Percentiles rank a stretch among this genome's conserved stretches.
Evolutionary conservation across 176 grass and related monocot species (phyloP).

Genomic region (Neostapfia colusana): DNA sequence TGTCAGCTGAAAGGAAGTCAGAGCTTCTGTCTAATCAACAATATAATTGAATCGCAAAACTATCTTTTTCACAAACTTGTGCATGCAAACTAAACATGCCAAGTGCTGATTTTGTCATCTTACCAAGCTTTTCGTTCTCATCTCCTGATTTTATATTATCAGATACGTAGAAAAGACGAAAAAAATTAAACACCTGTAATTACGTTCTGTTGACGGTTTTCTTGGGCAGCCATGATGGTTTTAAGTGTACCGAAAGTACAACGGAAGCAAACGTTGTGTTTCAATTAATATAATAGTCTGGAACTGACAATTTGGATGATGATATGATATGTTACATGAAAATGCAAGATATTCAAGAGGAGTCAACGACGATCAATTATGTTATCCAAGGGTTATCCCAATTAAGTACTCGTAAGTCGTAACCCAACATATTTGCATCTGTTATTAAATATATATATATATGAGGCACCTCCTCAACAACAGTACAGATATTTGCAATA

Average conservation of each 20-base stretch:
- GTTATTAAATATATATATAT: constrained; percentile 28
- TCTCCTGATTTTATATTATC: constrained; percentile 17
- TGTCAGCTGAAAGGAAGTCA: constrained; percentile 44
- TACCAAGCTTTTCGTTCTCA: constrained; percentile 31
- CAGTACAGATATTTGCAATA: constrained; percentile 9
- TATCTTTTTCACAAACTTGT: constrained; percentile 7
- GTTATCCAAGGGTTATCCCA: constrained; percentile 22
- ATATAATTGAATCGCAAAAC: constrained; percentile 23
- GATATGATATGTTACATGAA: constrained; percentile 16
- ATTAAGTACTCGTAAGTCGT: not conserved
- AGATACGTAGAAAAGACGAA: constrained; percentile 9
- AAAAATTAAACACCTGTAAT: constrained; percentile 2
- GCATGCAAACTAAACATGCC: constrained; percentile 30
- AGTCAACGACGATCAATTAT: constrained; percentile 37
- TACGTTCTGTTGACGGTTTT: constrained; percentile 26
- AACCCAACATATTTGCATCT: constrained; percentile 23
- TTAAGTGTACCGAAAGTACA: constrained; percentile 40
- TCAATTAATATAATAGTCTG: constrained; percentile 15
- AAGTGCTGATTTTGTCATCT: constrained; percentile 19
- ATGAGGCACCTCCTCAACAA: constrained; percentile 37
- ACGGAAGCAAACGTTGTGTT: constrained; percentile 38
- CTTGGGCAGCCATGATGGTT: constrained; percentile 26
- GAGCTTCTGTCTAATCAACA: constrained; percentile 36
- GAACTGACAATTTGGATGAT: constrained; percentile 1
- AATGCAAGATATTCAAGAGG: constrained; percentile 21